A percentile compares a stretch with the other conserved stretches of the same genome.
phyloP scores from a whole-genome alignment of 208 protist species.

The Vickermania ingenoplastis region DNA sequence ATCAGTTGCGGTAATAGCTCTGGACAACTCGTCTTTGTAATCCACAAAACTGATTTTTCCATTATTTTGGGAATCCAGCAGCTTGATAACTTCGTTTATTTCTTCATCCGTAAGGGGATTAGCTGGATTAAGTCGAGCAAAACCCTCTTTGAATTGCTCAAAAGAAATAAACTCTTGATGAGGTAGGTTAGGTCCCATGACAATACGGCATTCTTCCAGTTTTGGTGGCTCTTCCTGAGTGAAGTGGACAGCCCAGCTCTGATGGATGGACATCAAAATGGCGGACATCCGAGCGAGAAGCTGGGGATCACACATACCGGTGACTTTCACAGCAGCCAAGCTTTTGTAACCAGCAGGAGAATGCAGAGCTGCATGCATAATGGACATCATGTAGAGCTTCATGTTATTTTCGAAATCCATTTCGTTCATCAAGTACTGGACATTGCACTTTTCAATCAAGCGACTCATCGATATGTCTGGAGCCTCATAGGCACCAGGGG shows the following conservation, averaged over 20 bases:
- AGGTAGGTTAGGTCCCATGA: conserved; percentile 61
- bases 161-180: conserved; percentile 53
- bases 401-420: conserved; percentile 84
- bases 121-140: conserved; percentile 9
- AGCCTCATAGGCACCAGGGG: conserved; percentile 33
- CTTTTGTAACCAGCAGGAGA: conserved; percentile 40
- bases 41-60: conserved; percentile 81
- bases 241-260: conserved; percentile 75
- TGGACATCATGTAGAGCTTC: conserved; percentile 88
- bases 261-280: conserved; percentile 81
- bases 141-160: conserved; percentile 52
- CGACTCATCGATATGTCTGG: conserved; percentile 64
- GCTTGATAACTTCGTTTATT: conserved; percentile 37
- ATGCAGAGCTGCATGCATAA: conserved; percentile 78
- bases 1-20: conserved; percentile 51
- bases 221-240: conserved; percentile 47
- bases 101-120: conserved; percentile 37
- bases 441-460: conserved; percentile 47
- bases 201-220: conserved; percentile 82
- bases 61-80: conserved; percentile 55
- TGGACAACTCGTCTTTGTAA: conserved; percentile 80
- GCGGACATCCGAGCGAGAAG: conserved; percentile 84
- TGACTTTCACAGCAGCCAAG: conserved; percentile 88
- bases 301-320: conserved; percentile 87
- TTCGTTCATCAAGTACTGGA: conserved; percentile 62